These are phyloP conservation scores for Clitopilus passeckerianus DNA, from an alignment of 768 basidiomycete species.

Conservation along the genomic window DNA sequence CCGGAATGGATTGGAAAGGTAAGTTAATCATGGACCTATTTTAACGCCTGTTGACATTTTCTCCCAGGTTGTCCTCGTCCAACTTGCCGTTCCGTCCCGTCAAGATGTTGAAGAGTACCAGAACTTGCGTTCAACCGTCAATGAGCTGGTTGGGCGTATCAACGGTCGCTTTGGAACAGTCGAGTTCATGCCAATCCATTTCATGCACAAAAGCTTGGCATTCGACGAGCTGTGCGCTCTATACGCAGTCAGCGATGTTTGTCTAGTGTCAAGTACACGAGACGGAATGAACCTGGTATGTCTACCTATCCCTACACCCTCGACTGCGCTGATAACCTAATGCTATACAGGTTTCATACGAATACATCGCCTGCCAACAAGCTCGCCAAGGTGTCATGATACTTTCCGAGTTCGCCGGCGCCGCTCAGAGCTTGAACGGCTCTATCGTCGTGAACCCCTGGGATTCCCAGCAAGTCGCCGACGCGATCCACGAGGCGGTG, in stretches of 20 bases:
- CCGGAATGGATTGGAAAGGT: constrained; percentile 99
- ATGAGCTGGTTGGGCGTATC: constrained; percentile 97
- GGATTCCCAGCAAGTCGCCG: constrained; percentile 97
- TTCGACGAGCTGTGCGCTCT: constrained; percentile 98
- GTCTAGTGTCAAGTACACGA: constrained; percentile 89
- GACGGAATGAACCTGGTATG: constrained; percentile 99
- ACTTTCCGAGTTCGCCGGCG: constrained; percentile 96
- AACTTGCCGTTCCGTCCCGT: constrained; percentile 94
- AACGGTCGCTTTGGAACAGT: constrained; percentile 99
- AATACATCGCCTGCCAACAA: constrained; percentile 95
- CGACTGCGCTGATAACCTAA: constrained; percentile 18
- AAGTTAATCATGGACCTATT: constrained; percentile 4
- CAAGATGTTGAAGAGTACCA: constrained; percentile 99
- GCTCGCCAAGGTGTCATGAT: constrained; percentile 95
- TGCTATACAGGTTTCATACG: constrained; percentile 85
- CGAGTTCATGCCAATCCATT: constrained; percentile 99
- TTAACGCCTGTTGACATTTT: constrained; percentile 3
- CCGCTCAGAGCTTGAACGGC: constrained; percentile 93
- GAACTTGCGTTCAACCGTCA: constrained; percentile 91
- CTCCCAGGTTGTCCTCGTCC: constrained; percentile 85
- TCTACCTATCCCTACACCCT: constrained; percentile 9
- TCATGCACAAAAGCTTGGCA: constrained; percentile 92
- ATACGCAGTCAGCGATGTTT: constrained; percentile 95
- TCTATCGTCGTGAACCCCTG: constrained; percentile 97
- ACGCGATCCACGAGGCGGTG: constrained; percentile 95